Conservation (phyloP, 805 yeast genomes). For the Hanseniaspora clermontiae region DNA sequence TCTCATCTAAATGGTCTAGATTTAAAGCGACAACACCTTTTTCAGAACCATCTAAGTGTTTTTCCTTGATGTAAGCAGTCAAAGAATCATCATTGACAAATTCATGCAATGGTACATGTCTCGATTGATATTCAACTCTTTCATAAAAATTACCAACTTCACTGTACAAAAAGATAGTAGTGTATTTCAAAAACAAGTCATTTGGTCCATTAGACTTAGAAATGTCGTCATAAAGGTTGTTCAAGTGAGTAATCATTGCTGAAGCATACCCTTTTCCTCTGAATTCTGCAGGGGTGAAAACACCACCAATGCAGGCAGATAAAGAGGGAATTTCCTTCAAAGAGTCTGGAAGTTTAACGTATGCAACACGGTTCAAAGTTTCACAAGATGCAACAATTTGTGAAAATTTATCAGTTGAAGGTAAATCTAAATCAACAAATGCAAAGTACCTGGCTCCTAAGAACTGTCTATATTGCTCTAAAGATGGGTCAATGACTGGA, state of each 20-base stretch:
- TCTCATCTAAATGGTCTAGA: conserved; percentile 24
- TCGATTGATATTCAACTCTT: conserved; percentile 45
- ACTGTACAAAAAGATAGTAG: conserved; percentile 46
- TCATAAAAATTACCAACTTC: conserved; percentile 60
- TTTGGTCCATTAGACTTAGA: conserved; percentile 7
- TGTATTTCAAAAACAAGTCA: conserved; percentile 22
- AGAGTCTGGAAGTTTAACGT: conserved; percentile 21
- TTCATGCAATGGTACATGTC: conserved; percentile 30
- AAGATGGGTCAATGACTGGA: neutral
- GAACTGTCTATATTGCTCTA: conserved; percentile 14
- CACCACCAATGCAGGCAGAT: conserved; percentile 45
- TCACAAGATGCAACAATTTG: conserved; percentile 34
- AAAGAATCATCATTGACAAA: conserved; percentile 19
- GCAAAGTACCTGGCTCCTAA: conserved; percentile 30
- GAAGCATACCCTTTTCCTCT: conserved; percentile 48
- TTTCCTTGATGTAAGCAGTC: neutral
- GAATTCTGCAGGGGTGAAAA: conserved; percentile 36
- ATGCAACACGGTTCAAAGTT: conserved; percentile 30
- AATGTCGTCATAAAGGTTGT: conserved; percentile 26
- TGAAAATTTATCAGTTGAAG: conserved; percentile 20
- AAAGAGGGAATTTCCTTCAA: conserved; percentile 25
- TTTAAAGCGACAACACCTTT: conserved; percentile 21
- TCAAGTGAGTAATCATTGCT: conserved; percentile 33
- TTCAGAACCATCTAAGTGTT: conserved; percentile 15
- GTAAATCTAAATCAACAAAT: conserved; percentile 22